phyloP scores from a whole-genome alignment of 108 stramenopile species.

The Licmophora abbreviata region DNA sequence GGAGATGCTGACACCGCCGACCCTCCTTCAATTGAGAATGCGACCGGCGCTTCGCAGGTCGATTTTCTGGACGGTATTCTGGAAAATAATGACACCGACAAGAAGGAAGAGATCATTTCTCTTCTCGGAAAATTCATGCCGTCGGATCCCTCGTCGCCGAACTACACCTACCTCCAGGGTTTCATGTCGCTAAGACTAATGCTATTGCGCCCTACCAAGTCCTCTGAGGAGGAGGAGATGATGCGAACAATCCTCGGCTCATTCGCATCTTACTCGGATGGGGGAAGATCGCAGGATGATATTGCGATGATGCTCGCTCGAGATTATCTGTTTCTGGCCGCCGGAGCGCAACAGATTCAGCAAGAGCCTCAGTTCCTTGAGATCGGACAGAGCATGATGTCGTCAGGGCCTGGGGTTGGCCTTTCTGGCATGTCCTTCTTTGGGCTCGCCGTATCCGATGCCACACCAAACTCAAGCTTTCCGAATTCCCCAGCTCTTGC shows the following conservation, averaged over 20 bases:
- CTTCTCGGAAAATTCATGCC: constrained; percentile 52
- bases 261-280: constrained; percentile 39
- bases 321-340: constrained; percentile 49
- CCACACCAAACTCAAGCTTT: not conserved
- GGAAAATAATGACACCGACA: constrained; percentile 8
- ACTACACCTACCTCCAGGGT: constrained; percentile 36
- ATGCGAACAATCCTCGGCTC: constrained; percentile 34
- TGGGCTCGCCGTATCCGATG: not conserved
- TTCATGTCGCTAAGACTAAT: constrained; percentile 57
- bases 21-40: not conserved
- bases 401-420: not conserved
- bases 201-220: constrained; percentile 35
- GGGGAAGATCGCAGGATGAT: constrained; percentile 32
- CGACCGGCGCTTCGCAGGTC: constrained; percentile 2
- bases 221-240: constrained; percentile 42
- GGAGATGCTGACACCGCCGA: constrained; percentile 8
- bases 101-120: constrained; percentile 12
- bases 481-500: not conserved
- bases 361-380: not conserved
- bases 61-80: not conserved
- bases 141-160: constrained; percentile 35
- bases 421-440: not conserved
- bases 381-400: no score
- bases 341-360: constrained; percentile 1
- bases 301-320: constrained; percentile 57